phyloP scores from a whole-genome alignment of 1,284 basidiomycete genomes.

The Cryptococcus amylolentus region DNA sequence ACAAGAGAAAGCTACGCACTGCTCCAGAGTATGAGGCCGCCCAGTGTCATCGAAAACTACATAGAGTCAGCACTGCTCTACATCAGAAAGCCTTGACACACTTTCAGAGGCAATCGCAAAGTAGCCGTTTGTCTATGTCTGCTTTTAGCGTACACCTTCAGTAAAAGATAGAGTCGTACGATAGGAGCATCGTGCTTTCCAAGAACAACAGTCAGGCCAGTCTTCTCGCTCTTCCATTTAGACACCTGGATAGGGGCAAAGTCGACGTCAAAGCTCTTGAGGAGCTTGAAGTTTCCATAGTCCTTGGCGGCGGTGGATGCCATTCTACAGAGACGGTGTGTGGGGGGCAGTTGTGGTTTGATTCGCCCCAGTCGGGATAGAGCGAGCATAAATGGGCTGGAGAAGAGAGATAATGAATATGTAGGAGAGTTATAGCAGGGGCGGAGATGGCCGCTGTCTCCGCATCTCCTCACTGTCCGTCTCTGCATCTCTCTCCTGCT shows the following conservation, averaged over 20 bases:
- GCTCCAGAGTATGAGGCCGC: constrained; percentile 89
- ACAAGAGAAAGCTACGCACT: too few relatives aligned
- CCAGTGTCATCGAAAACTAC: constrained; percentile 88
- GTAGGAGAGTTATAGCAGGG: too few relatives aligned
- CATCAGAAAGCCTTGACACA: constrained; percentile 43
- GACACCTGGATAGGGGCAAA: constrained; percentile 46
- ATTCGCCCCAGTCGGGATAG: background rate
- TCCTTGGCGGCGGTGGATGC: constrained; percentile 14
- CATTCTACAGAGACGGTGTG: constrained; percentile 3
- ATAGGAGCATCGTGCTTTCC: constrained; percentile 62
- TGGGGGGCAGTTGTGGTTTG: background rate
- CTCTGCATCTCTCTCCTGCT: too few relatives aligned
- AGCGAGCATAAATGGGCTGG: background rate
- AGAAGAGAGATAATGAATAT: background rate
- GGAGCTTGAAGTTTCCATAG: constrained; percentile 44
- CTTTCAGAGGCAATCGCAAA: constrained; percentile 92
- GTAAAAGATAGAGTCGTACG: constrained; percentile 16
- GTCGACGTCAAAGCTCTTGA: constrained; percentile 42
- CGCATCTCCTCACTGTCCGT: too few relatives aligned
- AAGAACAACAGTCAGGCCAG: constrained; percentile 52
- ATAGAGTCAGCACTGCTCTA: background rate
- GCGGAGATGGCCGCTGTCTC: too few relatives aligned
- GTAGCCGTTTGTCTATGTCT: constrained; percentile 77
- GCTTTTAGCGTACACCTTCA: constrained; percentile 10
- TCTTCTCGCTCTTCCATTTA: constrained; percentile 50